Evolutionary conservation across 371 early-diverging fungal species (phyloP).

Genomic region (Mortierella sp.): DNA sequence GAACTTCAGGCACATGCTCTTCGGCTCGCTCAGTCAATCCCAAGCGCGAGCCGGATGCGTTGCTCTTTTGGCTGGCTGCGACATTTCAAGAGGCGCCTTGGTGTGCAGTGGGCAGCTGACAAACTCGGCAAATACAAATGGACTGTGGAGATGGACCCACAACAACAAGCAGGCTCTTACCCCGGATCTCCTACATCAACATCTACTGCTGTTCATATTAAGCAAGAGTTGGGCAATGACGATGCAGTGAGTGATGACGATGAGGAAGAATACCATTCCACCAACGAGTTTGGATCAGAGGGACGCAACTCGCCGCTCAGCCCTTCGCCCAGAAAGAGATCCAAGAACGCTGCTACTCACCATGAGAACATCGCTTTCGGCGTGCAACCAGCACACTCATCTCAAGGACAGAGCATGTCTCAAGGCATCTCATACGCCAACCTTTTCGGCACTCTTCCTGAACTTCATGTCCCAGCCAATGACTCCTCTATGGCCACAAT

Average conservation of each 20-base stretch:
- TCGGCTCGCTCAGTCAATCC: constrained; percentile 47
- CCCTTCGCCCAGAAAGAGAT: constrained; percentile 25
- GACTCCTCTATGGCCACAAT: constrained; percentile 29
- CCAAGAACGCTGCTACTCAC: background rate
- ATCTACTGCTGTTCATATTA: background rate
- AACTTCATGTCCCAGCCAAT: constrained; percentile 21
- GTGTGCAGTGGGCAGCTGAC: constrained; percentile 53
- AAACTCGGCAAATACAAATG: constrained; percentile 41
- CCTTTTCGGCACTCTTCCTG: constrained; percentile 30
- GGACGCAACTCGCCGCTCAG: constrained; percentile 10
- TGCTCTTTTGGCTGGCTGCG: constrained; percentile 56
- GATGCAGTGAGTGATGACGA: constrained; percentile 16
- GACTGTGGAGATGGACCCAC: constrained; percentile 52
- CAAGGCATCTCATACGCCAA: constrained; percentile 21
- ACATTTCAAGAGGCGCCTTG: constrained; percentile 52
- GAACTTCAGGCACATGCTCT: constrained; percentile 53
- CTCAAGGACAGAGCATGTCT: constrained; percentile 1
- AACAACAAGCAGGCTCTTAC: background rate
- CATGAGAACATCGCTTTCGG: constrained; percentile 16
- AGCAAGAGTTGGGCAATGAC: constrained; percentile 12
- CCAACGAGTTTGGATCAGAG: constrained; percentile 30
- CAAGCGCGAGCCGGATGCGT: constrained; percentile 51
- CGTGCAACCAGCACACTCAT: constrained; percentile 13
- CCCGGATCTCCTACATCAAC: constrained; percentile 2
- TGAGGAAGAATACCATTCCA: constrained; percentile 41